phyloP scores from a whole-genome alignment of 208 protist genomes.

The Spongospora subterranea region DNA sequence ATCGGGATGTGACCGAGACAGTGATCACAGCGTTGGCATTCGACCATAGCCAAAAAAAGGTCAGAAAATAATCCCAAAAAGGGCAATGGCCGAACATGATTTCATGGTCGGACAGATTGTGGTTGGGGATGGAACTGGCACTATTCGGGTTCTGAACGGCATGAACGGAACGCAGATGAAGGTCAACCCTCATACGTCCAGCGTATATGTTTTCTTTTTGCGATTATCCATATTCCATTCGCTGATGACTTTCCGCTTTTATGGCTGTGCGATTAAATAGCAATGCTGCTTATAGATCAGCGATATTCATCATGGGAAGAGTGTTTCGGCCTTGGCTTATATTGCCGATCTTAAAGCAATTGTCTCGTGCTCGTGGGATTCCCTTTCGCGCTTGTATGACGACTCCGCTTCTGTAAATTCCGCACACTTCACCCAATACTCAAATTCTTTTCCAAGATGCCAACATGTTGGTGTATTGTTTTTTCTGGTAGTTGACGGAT shows the following conservation, averaged over 20 bases:
- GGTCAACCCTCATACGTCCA: not conserved
- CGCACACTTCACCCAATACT: too few relatives aligned
- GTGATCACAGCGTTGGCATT: constrained; percentile 10
- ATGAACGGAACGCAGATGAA: not conserved
- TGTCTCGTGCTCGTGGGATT: constrained; percentile 29
- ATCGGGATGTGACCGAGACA: not conserved
- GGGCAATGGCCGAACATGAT: not conserved
- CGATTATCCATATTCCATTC: not conserved
- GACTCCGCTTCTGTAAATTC: constrained; percentile 16
- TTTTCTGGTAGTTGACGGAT: not conserved
- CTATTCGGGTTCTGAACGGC: constrained; percentile 47
- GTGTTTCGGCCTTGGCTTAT: not conserved
- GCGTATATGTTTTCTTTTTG: not conserved
- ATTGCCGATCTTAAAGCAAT: not conserved
- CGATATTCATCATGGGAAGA: not conserved
- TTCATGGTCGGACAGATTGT: not conserved
- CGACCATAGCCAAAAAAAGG: constrained; percentile 41
- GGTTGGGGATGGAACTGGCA: not conserved
- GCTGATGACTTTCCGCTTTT: not conserved
- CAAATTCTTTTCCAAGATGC: not conserved
- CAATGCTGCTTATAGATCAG: not conserved
- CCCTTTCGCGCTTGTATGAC: constrained; percentile 34
- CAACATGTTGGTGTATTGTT: not conserved
- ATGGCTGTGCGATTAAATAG: not conserved
- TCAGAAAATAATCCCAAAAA: too few relatives aligned